Base-by-base conservation (phyloP, 208 protist species). In the Porcisia hertigi region DNA sequence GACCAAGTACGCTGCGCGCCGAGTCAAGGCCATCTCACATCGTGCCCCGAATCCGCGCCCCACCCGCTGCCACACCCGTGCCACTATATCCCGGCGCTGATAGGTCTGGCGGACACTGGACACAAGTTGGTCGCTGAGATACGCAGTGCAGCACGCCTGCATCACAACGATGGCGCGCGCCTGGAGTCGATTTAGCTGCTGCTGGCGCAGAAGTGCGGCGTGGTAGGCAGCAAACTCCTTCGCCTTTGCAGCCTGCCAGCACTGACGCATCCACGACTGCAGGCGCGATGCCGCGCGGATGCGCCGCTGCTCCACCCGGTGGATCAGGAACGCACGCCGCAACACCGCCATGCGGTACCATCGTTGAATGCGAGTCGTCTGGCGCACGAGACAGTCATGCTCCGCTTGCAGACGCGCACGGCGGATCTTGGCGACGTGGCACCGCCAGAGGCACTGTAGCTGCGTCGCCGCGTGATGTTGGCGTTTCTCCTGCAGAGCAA, bases 401-500 rank as follows among this genome's bases (percentile, higher is more conserved):
- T 94, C 91, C 34, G 91, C 91, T 69, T 84, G 82, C 34, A 94
- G 76, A n/a, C 90, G 91, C 73, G 83, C 89, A 25, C 79, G 76
- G 20, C 67, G 84, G 64, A 92, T 89, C 23, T 75, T 65, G 8
- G 93, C 91, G 30, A 92, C 84, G 80, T 88, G 85, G 57, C 74
- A 77, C 66, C 93, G 93, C 91, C 90, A 95, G 73, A 92, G 69
- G 62, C 86, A 86, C 81, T 97, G 93, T 36, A 97, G 88, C 63
- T 67, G 79, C 25, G 81, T 88, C 34, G 90, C 93, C 1, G 86
- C 86, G 8, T 34, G 16, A 53, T 86, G 57, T 47, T 85, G 76
- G 43, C 80, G 77, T 20, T 57, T 47, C 64, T 88, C 75, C 63
- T 63, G 81, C 63, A 84, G 64, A 47, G 55, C 67, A 16, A 85